Evolutionary conservation across 176 grass and related monocot genomes (phyloP), one percentile per base, ranked within the genome.

Genomic region (Juncus effusus): DNA sequence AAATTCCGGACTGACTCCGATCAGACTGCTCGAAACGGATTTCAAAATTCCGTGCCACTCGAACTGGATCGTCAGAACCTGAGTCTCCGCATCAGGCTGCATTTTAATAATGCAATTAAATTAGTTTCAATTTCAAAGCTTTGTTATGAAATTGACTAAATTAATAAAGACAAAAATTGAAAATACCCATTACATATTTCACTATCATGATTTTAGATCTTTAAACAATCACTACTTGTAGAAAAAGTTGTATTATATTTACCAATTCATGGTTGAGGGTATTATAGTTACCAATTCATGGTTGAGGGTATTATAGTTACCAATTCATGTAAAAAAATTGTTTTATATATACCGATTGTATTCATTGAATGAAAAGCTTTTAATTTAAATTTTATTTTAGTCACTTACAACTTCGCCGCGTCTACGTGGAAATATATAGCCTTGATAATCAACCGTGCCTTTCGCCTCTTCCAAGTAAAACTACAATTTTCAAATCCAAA

Each of bases 381-480:
- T 6, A 62, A 36, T 6, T 68, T 2, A 1, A 9, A 41, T 73
- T 49, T 42, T 51, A 59, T 63, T 72, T 7, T 71, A 10, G 58
- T 5, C 51, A 73, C 88, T 82, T 59, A 97, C 88, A 15, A 49
- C 66, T 71, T 86, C 70, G 8, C 93, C 93, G 59, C 82, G 85
- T 2, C 88, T 60, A 56, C 88, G 85, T 57, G 93, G 93, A 59
- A 97, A 84, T 70, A 97, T 89, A 40, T 88, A 97, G 10, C 93
- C 93, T 79, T 89, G 88, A 72, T 97, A 92, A 13, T 97, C 75
- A 54, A 97, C 93, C 42, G 81, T 89, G 40, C 88, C 93, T 53
- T 97, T 97, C 63, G 88, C 88, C 80, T 97, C 93, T 89, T 97
- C 85, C 53, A 97, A 42, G 56, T 97, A 97, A 80, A 97, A 97